Percentiles rank a stretch among this genome's conserved stretches.
These are phyloP conservation scores for Emydomyces testavorans DNA, from an alignment of 2,329 filamentous ascomycete species.

Conservation along the genomic window DNA sequence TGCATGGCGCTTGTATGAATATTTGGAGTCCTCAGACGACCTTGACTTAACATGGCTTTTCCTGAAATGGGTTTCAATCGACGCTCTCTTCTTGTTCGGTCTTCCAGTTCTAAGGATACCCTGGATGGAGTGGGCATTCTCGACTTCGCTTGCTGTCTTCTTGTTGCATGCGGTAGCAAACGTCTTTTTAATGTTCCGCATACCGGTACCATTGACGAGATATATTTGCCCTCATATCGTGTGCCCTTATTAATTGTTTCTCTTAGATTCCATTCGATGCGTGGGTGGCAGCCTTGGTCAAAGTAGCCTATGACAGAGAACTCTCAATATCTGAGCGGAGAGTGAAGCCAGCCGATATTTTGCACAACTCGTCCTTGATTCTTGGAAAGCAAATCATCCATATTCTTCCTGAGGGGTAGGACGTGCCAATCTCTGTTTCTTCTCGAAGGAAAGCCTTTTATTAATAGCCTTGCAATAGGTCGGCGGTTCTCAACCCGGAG, in stretches of 20 bases:
- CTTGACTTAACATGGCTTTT: conserved; percentile 82
- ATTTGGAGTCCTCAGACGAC: conserved; percentile 66
- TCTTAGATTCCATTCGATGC: conserved; percentile 57
- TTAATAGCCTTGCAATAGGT: conserved; percentile 40
- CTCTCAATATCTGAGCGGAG: conserved; percentile 84
- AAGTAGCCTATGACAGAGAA: conserved; percentile 83
- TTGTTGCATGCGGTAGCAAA: conserved; percentile 60
- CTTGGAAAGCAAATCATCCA: conserved; percentile 96
- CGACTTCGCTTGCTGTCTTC: conserved; percentile 60
- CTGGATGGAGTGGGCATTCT: conserved; percentile 84
- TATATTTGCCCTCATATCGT: neutral
- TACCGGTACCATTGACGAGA: conserved; percentile 48
- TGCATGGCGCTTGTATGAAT: conserved; percentile 81
- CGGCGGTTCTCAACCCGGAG: conserved; percentile 76
- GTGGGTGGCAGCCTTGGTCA: conserved; percentile 61
- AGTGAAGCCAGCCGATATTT: conserved; percentile 75
- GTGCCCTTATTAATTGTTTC: neutral
- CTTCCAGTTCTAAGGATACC: conserved; percentile 82
- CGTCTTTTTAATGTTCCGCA: conserved; percentile 84
- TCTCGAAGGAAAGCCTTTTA: neutral
- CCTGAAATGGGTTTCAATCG: conserved; percentile 83
- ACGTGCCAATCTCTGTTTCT: conserved; percentile 7
- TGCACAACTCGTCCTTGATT: conserved; percentile 88
- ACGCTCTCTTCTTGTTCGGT: conserved; percentile 76
- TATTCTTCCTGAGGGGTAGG: conserved; percentile 81